Evolutionary conservation across 805 yeast genomes (phyloP).

Genomic region (Metschnikowia kunwiensis): DNA sequence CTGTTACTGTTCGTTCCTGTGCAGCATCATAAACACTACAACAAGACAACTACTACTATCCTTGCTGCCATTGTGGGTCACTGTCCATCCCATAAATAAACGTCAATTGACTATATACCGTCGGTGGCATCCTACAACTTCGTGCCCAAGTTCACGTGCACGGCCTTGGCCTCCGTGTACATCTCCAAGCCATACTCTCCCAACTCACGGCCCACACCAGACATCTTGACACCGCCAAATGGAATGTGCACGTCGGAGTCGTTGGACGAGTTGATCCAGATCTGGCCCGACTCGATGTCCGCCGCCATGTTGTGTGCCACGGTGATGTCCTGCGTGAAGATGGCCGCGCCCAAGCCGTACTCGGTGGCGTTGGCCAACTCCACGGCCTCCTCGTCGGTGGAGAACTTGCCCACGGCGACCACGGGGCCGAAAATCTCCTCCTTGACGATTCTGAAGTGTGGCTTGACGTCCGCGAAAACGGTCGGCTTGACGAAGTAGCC

Average conservation of each 20-base stretch:
- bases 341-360: slow-evolving; percentile 81
- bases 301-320: slow-evolving; percentile 63
- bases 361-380: slow-evolving; percentile 65
- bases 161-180: slow-evolving; percentile 74
- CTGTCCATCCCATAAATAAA: too few relatives aligned
- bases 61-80: too few relatives aligned
- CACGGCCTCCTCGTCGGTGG: slow-evolving; percentile 64
- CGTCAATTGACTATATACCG: too few relatives aligned
- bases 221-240: slow-evolving; percentile 76
- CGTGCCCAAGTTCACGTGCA: slow-evolving; percentile 63
- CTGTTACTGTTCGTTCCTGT: too few relatives aligned
- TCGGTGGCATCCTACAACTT: slow-evolving; percentile 35
- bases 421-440: slow-evolving; percentile 93
- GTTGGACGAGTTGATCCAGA: slow-evolving; percentile 68
- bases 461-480: slow-evolving; percentile 66
- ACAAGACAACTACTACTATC: too few relatives aligned
- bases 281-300: slow-evolving; percentile 61
- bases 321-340: slow-evolving; percentile 66
- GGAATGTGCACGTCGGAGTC: slow-evolving; percentile 65
- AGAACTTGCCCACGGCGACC: slow-evolving; percentile 63
- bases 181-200: slow-evolving; percentile 69
- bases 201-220: slow-evolving; percentile 80
- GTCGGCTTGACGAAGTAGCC: slow-evolving; percentile 79
- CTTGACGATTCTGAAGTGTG: slow-evolving; percentile 59
- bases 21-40: too few relatives aligned